Base-by-base conservation (phyloP, 2,329 filamentous ascomycete species). In the Ceratocystiopsis minuta region DNA sequence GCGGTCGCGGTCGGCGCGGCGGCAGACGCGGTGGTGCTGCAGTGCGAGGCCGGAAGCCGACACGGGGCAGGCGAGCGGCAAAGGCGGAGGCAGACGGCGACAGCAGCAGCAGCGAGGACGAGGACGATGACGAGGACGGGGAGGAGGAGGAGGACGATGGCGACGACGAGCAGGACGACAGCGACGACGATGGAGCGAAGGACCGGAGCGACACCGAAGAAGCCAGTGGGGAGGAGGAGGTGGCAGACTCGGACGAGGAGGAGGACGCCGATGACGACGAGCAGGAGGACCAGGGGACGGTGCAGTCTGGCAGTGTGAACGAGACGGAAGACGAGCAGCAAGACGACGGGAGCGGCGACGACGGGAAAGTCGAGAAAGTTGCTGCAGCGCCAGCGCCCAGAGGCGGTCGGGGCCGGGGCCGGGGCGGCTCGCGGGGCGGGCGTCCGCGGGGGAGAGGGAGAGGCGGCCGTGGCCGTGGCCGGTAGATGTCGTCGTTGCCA, bases 401-500 rank as follows among this genome's bases (percentile, higher is more conserved):
- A 34, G 34, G 39, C 24, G 15, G 41, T 11, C 42, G 45, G 16
- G 46, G 41, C 6, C 40, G 38, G 4, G 38, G 45, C 1, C 6
- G 34, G 6, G 34, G 46, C 15, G 41, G 47, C 16, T 32, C 37
- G 31, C 16, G 38, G 11, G 40, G 44, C 35, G 47, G 41, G 4
- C 43, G 41, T 3, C 41, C 44, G 17, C 43, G 49, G 28, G 46
- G 43, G n/a, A 40, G 43, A 2, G 42, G 42, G 3, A 17, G 32
- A 11, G 24, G 24, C 24, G 24, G 24, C 24, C 38, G 42, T 12
- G 36, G 42, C 10, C 38, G 42, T 20, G 39, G 42, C 13, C 20
- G 38, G 16, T 40, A 40, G 32, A 12, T 12, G 16, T 15, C 2
- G 16, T 15, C n/a, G n/a, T n/a, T n/a, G n/a, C n/a, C n/a, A n/a